Conservation (phyloP, 108 stramenopile genomes). For the Nannochloropsis gaditana region DNA sequence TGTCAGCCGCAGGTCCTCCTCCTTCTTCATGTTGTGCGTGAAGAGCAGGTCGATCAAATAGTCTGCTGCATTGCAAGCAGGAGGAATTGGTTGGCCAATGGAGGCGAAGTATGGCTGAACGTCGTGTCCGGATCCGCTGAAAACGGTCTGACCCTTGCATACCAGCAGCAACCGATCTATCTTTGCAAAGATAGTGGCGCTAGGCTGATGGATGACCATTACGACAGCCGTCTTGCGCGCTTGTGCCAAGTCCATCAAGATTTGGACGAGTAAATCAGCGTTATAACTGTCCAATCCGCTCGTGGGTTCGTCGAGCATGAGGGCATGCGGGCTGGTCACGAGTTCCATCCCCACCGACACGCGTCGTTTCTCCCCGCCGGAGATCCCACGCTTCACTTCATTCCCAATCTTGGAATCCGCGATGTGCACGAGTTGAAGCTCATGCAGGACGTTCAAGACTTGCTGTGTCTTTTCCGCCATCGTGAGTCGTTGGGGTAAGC, state of each 20-base stretch:
- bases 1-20: neutral
- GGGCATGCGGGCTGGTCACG: constrained; percentile 38
- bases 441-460: neutral
- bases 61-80: neutral
- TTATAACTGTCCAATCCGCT: constrained; percentile 63
- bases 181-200: constrained; percentile 42
- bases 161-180: constrained; percentile 42
- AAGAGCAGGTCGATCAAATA: constrained; percentile 3
- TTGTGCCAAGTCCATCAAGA: constrained; percentile 17
- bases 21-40: neutral
- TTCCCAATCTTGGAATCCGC: neutral
- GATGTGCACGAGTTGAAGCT: neutral
- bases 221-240: constrained; percentile 19
- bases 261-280: constrained; percentile 40
- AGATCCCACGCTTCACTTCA: constrained; percentile 39
- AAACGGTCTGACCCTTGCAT: constrained; percentile 36
- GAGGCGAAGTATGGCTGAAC: constrained; percentile 33
- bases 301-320: constrained; percentile 71
- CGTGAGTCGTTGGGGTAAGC: neutral
- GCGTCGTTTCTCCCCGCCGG: constrained; percentile 57
- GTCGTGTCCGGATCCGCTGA: constrained; percentile 24
- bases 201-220: constrained; percentile 39
- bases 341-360: constrained; percentile 59
- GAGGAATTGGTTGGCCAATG: constrained; percentile 10
- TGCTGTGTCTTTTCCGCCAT: neutral